Evolutionary conservation across 2,329 filamentous ascomycete species (phyloP), one percentile per base, ranked within the genome.

Genomic region (Parafenestella ontariensis): DNA sequence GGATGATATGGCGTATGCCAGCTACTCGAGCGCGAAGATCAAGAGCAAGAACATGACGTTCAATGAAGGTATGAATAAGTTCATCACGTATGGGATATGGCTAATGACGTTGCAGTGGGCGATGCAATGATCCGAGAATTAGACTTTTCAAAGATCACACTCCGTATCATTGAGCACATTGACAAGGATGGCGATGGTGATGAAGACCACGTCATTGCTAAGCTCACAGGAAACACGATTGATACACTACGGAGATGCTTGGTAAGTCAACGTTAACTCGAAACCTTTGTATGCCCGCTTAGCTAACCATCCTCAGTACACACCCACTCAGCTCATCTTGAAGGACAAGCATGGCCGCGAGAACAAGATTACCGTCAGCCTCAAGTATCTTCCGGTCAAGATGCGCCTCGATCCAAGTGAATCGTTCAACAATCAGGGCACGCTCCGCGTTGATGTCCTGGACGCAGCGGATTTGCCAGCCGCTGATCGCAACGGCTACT

Each of bases 401-500:
- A 99, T 99, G 95, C 82, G 87, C 52, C 89, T 99, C 44, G 92
- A 99, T 69, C 90, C 95, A 0, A 92, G 88, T 68, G 95, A 99
- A 78, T 97, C 92, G 70, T 96, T 99, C 82, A 98, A 97, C 85
- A 99, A 99, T 78, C 96, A 96, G 87, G 95, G 95, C 55, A 93
- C 88, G 54, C 87, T 99, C 20, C 90, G 93, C 18, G 91, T 99
- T n/a, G 92, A 98, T 68, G 85, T 99, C 17, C 80, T 98, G 33
- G 92, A 96, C 74, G 95, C 89, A 17, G 80, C 85, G 8, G 89
- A 96, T 55, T 85, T 99, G n/a, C 95, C 95, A 7, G 88, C 95
- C 1, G 94, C 94, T 24, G 95, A 99, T 71, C 88, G 92, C 29
- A 99, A 99, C 72, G 95, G 95, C 65, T 98, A 90, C 83, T 97